A percentile compares a stretch with the other conserved stretches of the same genome.
These are phyloP conservation scores for Venturia effusa DNA, from an alignment of 2,329 filamentous ascomycete species.

Conservation along the genomic window DNA sequence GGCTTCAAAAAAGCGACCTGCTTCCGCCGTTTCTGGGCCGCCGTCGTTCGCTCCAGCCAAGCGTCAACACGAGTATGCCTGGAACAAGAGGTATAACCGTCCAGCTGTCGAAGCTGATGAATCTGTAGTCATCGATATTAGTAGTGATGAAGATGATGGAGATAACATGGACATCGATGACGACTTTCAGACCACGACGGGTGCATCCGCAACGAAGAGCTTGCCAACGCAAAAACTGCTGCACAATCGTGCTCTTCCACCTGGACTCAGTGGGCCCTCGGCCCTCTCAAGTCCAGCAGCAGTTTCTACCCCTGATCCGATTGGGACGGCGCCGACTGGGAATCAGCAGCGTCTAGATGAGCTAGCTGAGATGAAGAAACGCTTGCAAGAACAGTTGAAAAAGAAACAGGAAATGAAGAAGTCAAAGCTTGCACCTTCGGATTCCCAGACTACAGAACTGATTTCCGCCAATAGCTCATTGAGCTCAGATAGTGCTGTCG, in stretches of 20 bases:
- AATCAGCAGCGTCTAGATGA: background rate
- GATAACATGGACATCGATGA: constrained; percentile 1
- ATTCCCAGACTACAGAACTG: background rate
- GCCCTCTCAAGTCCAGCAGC: background rate
- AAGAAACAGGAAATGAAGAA: constrained; percentile 1
- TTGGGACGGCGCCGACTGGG: background rate
- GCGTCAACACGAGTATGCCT: background rate
- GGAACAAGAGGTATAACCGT: background rate
- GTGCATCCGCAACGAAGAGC: background rate
- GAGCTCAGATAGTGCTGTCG: background rate
- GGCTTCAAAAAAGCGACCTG: constrained; percentile 1
- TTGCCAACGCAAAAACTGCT: background rate
- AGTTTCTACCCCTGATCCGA: background rate
- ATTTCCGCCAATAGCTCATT: background rate
- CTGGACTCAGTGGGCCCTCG: background rate
- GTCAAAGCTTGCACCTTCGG: background rate
- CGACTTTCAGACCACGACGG: background rate
- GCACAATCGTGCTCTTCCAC: background rate
- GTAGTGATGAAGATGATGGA: constrained; percentile 7
- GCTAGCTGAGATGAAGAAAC: background rate
- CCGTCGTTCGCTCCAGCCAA: constrained; percentile 3
- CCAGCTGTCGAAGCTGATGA: background rate
- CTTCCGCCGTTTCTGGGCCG: background rate
- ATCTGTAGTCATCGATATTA: constrained; percentile 11
- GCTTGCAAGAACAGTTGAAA: background rate